A percentile compares a stretch with the other conserved stretches of the same genome.
Evolutionary conservation across 345 rosid genomes (phyloP).

Genomic region (Brassica nigra): DNA sequence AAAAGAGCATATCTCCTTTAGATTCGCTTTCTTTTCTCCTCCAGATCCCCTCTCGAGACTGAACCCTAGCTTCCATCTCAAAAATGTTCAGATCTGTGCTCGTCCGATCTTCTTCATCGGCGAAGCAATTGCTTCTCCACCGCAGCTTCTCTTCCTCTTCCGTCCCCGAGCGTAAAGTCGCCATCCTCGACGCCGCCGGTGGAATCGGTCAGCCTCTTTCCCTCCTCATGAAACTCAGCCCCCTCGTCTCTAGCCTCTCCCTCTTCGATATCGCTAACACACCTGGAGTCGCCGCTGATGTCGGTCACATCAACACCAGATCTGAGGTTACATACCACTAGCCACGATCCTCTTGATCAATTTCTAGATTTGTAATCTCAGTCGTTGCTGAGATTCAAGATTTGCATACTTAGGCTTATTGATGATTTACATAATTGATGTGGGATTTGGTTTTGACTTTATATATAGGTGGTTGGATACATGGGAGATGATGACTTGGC

Average conservation of each 20-base stretch:
- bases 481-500: slow-evolving; percentile 49
- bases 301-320: slow-evolving; percentile 77
- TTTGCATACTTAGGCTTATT: background rate
- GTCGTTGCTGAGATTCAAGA: background rate
- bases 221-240: slow-evolving; percentile 76
- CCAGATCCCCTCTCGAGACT: background rate
- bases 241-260: slow-evolving; percentile 68
- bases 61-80: slow-evolving; percentile 21
- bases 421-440: background rate
- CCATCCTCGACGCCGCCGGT: slow-evolving; percentile 82
- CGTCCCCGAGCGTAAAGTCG: slow-evolving; percentile 71
- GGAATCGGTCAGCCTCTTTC: slow-evolving; percentile 84
- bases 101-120: slow-evolving; percentile 43
- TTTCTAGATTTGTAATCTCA: background rate
- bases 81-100: slow-evolving; percentile 52
- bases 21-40: background rate
- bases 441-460: background rate
- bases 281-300: slow-evolving; percentile 82
- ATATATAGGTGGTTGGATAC: slow-evolving; percentile 44
- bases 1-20: background rate
- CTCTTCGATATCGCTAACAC: slow-evolving; percentile 78
- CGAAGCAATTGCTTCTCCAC: slow-evolving; percentile 46
- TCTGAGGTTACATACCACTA: slow-evolving; percentile 48
- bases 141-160: slow-evolving; percentile 64
- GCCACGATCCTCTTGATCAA: background rate